Percentiles rank a stretch among this genome's conserved stretches.
phyloP scores from a whole-genome alignment of 2,329 filamentous ascomycete genomes.

The Aureobasidium sp. region DNA sequence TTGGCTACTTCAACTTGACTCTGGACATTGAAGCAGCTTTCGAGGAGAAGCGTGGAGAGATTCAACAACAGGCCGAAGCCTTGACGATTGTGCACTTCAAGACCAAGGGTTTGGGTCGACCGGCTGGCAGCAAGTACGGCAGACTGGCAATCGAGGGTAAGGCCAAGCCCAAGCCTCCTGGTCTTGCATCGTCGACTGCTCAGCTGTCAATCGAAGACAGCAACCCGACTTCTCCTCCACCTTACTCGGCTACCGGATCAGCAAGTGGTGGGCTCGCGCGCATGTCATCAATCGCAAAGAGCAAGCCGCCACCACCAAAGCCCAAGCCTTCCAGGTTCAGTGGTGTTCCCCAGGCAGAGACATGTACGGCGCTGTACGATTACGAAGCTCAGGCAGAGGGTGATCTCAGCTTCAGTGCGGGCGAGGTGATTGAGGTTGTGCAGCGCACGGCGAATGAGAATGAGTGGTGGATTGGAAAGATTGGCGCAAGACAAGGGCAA shows the following conservation, averaged over 20 bases:
- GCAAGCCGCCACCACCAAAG: constrained; percentile 44
- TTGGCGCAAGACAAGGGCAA: constrained; percentile 76
- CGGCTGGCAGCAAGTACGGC: constrained; percentile 32
- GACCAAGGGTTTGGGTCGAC: constrained; percentile 51
- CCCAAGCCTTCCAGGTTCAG: constrained; percentile 66
- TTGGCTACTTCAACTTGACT: constrained; percentile 93
- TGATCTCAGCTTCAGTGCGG: constrained; percentile 81
- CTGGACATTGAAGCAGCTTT: constrained; percentile 90
- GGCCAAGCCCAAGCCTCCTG: constrained; percentile 22
- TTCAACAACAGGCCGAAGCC: constrained; percentile 76
- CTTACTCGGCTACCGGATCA: constrained; percentile 29
- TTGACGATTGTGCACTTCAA: constrained; percentile 87
- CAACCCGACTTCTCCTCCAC: constrained; percentile 32
- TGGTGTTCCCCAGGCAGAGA: constrained; percentile 60
- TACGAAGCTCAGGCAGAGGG: constrained; percentile 94
- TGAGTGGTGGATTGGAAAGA: constrained; percentile 90
- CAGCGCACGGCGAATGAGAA: constrained; percentile 81
- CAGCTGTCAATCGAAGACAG: constrained; percentile 1
- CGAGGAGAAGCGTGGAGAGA: constrained; percentile 77
- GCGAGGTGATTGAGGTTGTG: constrained; percentile 85
- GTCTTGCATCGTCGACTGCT: constrained; percentile 4
- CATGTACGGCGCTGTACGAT: constrained; percentile 86
- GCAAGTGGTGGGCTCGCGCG: background rate
- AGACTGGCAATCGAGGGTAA: constrained; percentile 20
- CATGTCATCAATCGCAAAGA: constrained; percentile 21